Percentiles rank a stretch among this genome's conserved stretches.
These are phyloP conservation scores for Taphrina populina DNA, from an alignment of 1,139 yeast species.

Conservation along the genomic window DNA sequence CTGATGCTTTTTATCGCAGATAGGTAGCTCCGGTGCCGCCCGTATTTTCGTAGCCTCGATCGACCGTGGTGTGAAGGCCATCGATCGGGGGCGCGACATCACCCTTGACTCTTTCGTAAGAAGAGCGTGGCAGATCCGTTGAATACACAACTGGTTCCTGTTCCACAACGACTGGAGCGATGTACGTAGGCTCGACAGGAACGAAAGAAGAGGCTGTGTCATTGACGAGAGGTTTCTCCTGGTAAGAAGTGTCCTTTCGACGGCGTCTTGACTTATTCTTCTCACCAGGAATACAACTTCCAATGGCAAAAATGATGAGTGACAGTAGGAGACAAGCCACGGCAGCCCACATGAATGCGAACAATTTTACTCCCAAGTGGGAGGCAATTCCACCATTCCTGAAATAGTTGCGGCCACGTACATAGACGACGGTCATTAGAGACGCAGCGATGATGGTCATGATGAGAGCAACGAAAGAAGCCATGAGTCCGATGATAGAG, in stretches of 20 bases:
- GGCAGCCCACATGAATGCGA: conserved; percentile 67
- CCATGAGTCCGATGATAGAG: conserved; percentile 8
- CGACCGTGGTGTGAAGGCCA: conserved; percentile 23
- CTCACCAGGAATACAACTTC: conserved; percentile 40
- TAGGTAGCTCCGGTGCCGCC: conserved; percentile 28
- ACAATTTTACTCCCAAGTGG: conserved; percentile 56
- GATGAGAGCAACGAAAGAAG: conserved; percentile 2
- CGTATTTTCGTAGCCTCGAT: conserved; percentile 7
- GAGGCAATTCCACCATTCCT: conserved; percentile 52
- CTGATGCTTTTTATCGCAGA: conserved; percentile 24
- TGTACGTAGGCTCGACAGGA: conserved; percentile 18
- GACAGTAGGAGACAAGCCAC: conserved; percentile 52
- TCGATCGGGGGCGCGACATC: conserved; percentile 24
- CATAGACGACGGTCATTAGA: conserved; percentile 59
- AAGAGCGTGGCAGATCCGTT: conserved; percentile 19
- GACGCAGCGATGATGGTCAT: conserved; percentile 49
- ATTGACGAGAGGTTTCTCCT: conserved; percentile 26
- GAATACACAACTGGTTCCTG: conserved; percentile 6
- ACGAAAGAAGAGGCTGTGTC: conserved; percentile 29
- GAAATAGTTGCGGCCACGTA: conserved; percentile 61
- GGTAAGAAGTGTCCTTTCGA: conserved; percentile 17
- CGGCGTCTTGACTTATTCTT: neutral
- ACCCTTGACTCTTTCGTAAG: conserved; percentile 18
- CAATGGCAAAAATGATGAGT: conserved; percentile 44
- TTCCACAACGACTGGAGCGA: conserved; percentile 10